These are phyloP conservation scores for Brettanomyces custersianus DNA, from an alignment of 805 yeast genomes.

Conservation along the genomic window DNA sequence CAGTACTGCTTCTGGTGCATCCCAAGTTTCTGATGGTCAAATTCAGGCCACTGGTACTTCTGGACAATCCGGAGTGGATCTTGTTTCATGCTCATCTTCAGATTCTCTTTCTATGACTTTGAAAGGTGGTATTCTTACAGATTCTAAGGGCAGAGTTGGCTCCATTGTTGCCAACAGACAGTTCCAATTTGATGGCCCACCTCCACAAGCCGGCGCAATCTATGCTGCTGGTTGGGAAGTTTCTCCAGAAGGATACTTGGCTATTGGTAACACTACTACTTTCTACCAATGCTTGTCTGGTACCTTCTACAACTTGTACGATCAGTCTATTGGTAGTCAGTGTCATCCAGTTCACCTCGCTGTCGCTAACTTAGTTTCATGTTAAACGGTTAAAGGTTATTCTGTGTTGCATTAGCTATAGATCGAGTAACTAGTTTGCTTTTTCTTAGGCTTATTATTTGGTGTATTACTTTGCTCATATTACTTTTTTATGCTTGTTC, in stretches of 20 bases:
- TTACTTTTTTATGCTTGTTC: too few relatives aligned
- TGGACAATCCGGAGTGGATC: constrained; percentile 18
- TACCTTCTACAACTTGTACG: constrained; percentile 50
- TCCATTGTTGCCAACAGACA: constrained; percentile 56
- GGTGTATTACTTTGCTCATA: too few relatives aligned
- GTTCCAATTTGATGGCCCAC: constrained; percentile 60
- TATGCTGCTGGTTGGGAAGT: constrained; percentile 47
- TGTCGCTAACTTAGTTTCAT: constrained; percentile 34
- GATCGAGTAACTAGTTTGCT: too few relatives aligned
- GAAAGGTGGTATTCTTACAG: constrained; percentile 34
- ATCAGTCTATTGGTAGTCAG: constrained; percentile 36
- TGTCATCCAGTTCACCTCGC: constrained; percentile 37
- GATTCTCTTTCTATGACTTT: constrained; percentile 36
- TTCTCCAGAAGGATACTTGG: constrained; percentile 36
- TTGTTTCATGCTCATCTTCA: constrained; percentile 26
- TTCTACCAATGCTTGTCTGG: constrained; percentile 51
- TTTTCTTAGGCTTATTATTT: too few relatives aligned
- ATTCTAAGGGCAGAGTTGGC: constrained; percentile 43
- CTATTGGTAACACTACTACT: constrained; percentile 38
- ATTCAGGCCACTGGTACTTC: constrained; percentile 29
- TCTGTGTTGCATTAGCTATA: too few relatives aligned
- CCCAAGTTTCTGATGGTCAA: constrained; percentile 29
- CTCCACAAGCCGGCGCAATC: constrained; percentile 52
- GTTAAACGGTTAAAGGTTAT: constrained; percentile 22
- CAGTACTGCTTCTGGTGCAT: constrained; percentile 31